Evolutionary conservation across 768 basidiomycete genomes (phyloP).

Genomic region (Candolleomyces eurysporus): DNA sequence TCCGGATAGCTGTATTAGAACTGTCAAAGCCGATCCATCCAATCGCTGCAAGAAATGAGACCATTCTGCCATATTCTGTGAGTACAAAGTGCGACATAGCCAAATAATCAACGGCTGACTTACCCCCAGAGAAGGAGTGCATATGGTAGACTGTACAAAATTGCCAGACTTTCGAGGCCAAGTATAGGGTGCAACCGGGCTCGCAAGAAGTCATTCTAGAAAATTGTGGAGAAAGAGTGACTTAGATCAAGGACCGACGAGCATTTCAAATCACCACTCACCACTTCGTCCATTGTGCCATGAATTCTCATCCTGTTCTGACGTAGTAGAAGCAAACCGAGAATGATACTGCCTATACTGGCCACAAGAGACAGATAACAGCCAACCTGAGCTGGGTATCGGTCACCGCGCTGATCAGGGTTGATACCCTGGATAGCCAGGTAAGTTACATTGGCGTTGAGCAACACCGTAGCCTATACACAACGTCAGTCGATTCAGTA

Average conservation of each 20-base stretch:
- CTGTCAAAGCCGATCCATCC: slow-evolving; percentile 22
- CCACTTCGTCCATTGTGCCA: not conserved
- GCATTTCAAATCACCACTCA: not conserved
- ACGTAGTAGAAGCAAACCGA: slow-evolving; percentile 42
- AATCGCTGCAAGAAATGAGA: slow-evolving; percentile 24
- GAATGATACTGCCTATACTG: slow-evolving; percentile 43
- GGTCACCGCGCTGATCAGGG: not conserved
- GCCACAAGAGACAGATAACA: slow-evolving; percentile 45
- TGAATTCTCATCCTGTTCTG: slow-evolving; percentile 26
- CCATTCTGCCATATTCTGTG: slow-evolving; percentile 14
- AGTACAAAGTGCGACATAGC: not conserved
- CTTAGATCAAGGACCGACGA: slow-evolving; percentile 5
- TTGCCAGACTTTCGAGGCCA: slow-evolving; percentile 22
- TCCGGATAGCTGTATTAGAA: slow-evolving; percentile 13
- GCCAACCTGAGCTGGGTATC: slow-evolving; percentile 36
- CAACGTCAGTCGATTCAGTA: too few species aligned
- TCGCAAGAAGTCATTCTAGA: slow-evolving; percentile 5
- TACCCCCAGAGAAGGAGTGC: slow-evolving; percentile 27
- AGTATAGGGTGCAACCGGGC: slow-evolving; percentile 4
- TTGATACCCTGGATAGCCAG: slow-evolving; percentile 47
- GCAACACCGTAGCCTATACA: slow-evolving; percentile 48
- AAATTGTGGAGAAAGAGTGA: not conserved
- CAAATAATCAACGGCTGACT: not conserved
- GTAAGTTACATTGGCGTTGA: slow-evolving; percentile 58
- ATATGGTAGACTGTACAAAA: slow-evolving; percentile 26